Conservation (phyloP, 2,329 filamentous ascomycete genomes). For the Penicillium palitans region DNA sequence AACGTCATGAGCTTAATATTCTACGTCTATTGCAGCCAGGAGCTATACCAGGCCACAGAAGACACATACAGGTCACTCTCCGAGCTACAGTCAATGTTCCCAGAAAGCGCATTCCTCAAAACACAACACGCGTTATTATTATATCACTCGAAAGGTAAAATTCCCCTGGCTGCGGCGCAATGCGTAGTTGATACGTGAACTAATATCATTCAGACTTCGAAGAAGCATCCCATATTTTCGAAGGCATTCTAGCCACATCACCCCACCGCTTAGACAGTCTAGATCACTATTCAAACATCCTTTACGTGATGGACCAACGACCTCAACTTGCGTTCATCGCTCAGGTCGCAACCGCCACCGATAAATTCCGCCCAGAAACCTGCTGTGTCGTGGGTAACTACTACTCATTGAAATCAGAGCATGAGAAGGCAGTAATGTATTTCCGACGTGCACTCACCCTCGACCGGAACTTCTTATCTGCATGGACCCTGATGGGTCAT, state of each 20-base stretch:
- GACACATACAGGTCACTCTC: constrained; percentile 72
- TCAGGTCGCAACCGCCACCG: constrained; percentile 83
- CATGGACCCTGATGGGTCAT: constrained; percentile 98
- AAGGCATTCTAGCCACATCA: constrained; percentile 66
- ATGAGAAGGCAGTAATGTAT: constrained; percentile 98
- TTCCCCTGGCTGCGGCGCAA: background rate
- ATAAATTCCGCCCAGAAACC: constrained; percentile 95
- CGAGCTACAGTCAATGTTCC: constrained; percentile 81
- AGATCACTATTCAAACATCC: constrained; percentile 95
- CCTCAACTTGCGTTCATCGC: constrained; percentile 91
- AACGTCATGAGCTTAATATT: constrained; percentile 95
- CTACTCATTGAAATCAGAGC: constrained; percentile 88
- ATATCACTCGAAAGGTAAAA: constrained; percentile 74
- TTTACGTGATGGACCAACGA: constrained; percentile 86
- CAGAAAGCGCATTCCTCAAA: constrained; percentile 81
- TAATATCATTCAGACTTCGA: constrained; percentile 55
- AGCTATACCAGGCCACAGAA: constrained; percentile 83
- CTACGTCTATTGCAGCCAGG: constrained; percentile 84
- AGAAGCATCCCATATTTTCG: constrained; percentile 62
- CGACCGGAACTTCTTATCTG: constrained; percentile 85
- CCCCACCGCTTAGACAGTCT: constrained; percentile 78
- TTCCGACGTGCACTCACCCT: constrained; percentile 90
- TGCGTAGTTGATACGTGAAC: background rate
- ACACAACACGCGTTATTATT: constrained; percentile 84
- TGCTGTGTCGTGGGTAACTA: constrained; percentile 98